Percentiles rank a stretch among this genome's conserved stretches.
phyloP scores from a whole-genome alignment of 176 grass and related monocot species.

The Raddia distichophylla region DNA sequence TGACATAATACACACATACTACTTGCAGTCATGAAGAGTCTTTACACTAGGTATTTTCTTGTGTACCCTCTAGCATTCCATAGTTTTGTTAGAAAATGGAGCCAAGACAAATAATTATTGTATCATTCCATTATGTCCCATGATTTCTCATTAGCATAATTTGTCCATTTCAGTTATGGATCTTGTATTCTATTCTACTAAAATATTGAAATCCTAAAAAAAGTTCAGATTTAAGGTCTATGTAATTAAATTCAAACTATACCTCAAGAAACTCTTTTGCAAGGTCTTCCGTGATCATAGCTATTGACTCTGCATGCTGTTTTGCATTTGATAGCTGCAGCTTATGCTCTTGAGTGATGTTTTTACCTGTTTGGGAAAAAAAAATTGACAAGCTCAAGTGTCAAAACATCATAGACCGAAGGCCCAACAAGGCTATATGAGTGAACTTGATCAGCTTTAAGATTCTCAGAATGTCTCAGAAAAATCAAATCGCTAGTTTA shows the following conservation, averaged over 20 bases:
- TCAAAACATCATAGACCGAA: constrained; percentile 20
- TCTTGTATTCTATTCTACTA: not conserved
- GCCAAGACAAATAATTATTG: not conserved
- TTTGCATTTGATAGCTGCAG: constrained; percentile 55
- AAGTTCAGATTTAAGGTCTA: not conserved
- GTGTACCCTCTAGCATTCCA: not conserved
- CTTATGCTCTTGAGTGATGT: constrained; percentile 61
- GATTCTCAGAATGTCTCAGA: not conserved
- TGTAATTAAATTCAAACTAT: constrained; percentile 27
- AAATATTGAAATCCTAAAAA: not conserved
- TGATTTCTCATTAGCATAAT: not conserved
- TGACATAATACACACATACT: not conserved
- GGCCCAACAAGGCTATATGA: not conserved
- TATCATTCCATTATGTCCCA: constrained; percentile 1
- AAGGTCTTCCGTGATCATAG: constrained; percentile 67
- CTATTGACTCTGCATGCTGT: constrained; percentile 73
- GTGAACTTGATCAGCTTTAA: not conserved
- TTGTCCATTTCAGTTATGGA: not conserved
- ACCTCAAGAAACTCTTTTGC: constrained; percentile 66
- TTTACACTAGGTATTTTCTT: not conserved
- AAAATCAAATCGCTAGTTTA: not conserved
- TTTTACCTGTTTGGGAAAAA: constrained; percentile 55
- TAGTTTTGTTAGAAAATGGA: constrained; percentile 19
- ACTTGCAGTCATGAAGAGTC: not conserved
- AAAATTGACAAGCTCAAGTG: not conserved